Evolutionary conservation across 164 flowering plant species (phyloP).

Genomic region (Umbellularia californica): DNA sequence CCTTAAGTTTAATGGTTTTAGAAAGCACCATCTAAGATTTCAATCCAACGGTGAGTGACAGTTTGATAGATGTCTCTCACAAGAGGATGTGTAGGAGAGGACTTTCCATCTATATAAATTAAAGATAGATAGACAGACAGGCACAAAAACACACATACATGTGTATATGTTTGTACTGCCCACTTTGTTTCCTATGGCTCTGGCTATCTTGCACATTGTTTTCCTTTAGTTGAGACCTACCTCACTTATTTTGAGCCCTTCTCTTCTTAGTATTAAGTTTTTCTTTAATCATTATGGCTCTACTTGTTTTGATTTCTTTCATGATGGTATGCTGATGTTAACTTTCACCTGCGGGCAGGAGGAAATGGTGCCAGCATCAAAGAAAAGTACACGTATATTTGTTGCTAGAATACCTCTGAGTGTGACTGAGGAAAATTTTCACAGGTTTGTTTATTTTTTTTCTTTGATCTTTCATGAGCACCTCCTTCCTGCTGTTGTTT

Average conservation of each 20-base stretch:
- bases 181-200: neutral
- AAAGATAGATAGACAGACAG: too few relatives aligned
- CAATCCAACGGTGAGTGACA: too few relatives aligned
- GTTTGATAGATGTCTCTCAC: too few relatives aligned
- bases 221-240: neutral
- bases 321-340: neutral
- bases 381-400: conserved; percentile 33
- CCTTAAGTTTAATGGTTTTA: too few relatives aligned
- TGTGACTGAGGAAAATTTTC: conserved; percentile 33
- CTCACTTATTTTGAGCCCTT: neutral
- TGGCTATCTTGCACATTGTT: neutral
- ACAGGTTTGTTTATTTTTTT: conserved; percentile 26
- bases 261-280: neutral
- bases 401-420: conserved; percentile 38
- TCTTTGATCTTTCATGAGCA: neutral
- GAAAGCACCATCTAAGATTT: too few relatives aligned
- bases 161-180: too few relatives aligned
- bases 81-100: too few relatives aligned
- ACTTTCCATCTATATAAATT: too few relatives aligned
- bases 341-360: conserved; percentile 17
- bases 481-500: neutral
- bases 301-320: neutral
- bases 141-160: too few relatives aligned
- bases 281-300: neutral
- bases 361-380: conserved; percentile 27